Evolutionary conservation across 805 yeast genomes (phyloP).

Genomic region (Ogataea trehalophila): DNA sequence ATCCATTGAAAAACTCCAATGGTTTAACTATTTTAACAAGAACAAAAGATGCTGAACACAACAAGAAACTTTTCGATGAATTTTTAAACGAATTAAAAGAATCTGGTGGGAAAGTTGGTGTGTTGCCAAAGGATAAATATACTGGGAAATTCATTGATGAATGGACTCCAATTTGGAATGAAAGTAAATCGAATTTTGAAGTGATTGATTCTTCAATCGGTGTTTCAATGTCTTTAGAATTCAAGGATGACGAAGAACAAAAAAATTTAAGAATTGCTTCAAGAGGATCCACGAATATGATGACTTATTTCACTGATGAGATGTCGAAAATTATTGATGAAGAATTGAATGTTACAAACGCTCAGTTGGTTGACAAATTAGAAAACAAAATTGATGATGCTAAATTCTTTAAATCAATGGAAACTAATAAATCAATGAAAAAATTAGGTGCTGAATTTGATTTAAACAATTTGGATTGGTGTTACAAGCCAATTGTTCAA

Average conservation of each 20-base stretch:
- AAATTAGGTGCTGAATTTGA: slow-evolving; percentile 68
- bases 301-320: slow-evolving; percentile 80
- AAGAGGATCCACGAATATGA: slow-evolving; percentile 69
- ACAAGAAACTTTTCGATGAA: slow-evolving; percentile 58
- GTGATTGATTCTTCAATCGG: slow-evolving; percentile 50
- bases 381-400: slow-evolving; percentile 78
- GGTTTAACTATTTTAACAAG: slow-evolving; percentile 57
- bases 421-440: slow-evolving; percentile 42
- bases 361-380: slow-evolving; percentile 65
- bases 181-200: slow-evolving; percentile 33
- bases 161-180: slow-evolving; percentile 51
- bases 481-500: slow-evolving; percentile 86
- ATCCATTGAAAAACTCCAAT: slow-evolving; percentile 45
- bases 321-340: slow-evolving; percentile 86
- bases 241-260: slow-evolving; percentile 77
- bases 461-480: slow-evolving; percentile 80
- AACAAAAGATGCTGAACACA: slow-evolving; percentile 76
- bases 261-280: slow-evolving; percentile 63
- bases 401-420: slow-evolving; percentile 55
- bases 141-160: slow-evolving; percentile 82
- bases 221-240: slow-evolving; percentile 56
- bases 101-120: slow-evolving; percentile 48
- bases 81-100: slow-evolving; percentile 44
- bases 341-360: slow-evolving; percentile 70
- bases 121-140: slow-evolving; percentile 69